Evolutionary conservation across 306 rosid genomes (phyloP), one percentile per base, ranked within the genome.

Genomic region (Abrus precatorius): DNA sequence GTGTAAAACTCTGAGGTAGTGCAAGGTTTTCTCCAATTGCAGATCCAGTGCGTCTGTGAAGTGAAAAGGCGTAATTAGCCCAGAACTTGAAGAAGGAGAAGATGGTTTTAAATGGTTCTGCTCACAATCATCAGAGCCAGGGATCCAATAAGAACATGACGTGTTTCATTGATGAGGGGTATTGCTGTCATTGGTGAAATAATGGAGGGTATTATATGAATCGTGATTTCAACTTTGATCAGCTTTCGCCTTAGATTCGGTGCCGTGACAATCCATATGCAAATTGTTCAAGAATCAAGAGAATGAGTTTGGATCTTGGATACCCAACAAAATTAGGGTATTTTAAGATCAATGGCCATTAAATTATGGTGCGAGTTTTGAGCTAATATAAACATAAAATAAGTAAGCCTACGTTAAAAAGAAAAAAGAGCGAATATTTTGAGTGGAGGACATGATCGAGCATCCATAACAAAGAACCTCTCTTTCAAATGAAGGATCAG

Each of bases 21-120:
- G 44, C 9, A 5, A 4, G 64, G 20, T 75, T 75, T 76, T 75
- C 82, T 62, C 32, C 41, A 79, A 60, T 78, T 53, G 71, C 69
- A 78, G 88, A 87, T 78, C 77, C 61, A 78, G 5, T 29, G 77
- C 32, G 5, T 33, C 20, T 4, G 53, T 27, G 44, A 1, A 14
- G 56, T 8, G 55, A 76, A 67, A 72, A 8, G 80, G 62, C 67
- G 74, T 10, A 32, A 47, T 38, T 36, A 33, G 13, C 53, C 65
- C 43, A 8, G 72, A 49, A 11, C 12, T 32, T 45, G 56, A n/a
- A 29, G 53, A 44, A 14, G 20, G 20, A 20, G 20, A 20, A 20
- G 20, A 0, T 20, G 20, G 20, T 8, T 7, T 44, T 52, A 9
- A 44, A 33, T 20, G 65, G 56, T 40, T 45, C 33, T 62, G 34